These are phyloP conservation scores for Trametes meyenii DNA, from an alignment of 768 basidiomycete genomes.

Conservation along the genomic window DNA sequence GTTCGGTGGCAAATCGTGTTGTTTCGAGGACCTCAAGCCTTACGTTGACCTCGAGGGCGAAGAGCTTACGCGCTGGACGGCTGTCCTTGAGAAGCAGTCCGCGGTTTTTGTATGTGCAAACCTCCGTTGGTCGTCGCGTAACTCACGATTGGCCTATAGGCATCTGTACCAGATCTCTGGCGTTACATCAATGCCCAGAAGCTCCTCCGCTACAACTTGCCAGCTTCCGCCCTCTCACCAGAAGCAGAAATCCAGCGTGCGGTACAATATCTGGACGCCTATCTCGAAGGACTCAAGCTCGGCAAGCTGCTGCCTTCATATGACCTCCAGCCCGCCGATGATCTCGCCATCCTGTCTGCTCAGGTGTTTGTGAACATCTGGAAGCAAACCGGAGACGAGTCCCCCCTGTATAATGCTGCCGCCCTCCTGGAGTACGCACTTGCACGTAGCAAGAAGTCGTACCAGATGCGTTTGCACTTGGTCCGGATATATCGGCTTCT, in stretches of 20 bases:
- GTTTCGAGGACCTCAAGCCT: conserved; percentile 81
- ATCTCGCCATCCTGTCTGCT: conserved; percentile 75
- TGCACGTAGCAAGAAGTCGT: conserved; percentile 75
- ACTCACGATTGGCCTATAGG: conserved; percentile 38
- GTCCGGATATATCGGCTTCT: conserved; percentile 83
- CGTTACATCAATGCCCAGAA: conserved; percentile 77
- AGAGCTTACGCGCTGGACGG: conserved; percentile 52
- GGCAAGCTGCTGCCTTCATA: conserved; percentile 68
- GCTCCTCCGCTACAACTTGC: conserved; percentile 64
- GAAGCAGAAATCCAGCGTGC: conserved; percentile 60
- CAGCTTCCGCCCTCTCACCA: conserved; percentile 49
- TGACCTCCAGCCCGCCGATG: conserved; percentile 88
- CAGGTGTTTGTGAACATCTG: conserved; percentile 69
- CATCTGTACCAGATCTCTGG: conserved; percentile 56
- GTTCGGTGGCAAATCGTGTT: conserved; percentile 82
- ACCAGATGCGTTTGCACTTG: conserved; percentile 74
- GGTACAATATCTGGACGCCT: conserved; percentile 56
- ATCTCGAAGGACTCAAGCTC: conserved; percentile 66
- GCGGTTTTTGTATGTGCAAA: conserved; percentile 47
- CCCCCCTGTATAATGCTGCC: conserved; percentile 64
- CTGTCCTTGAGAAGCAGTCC: conserved; percentile 53
- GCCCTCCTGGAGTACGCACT: conserved; percentile 73
- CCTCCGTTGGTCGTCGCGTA: neutral
- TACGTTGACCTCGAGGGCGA: conserved; percentile 57
- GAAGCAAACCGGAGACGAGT: conserved; percentile 55